Base-by-base conservation (phyloP, 768 basidiomycete species). In the Lentinula detonsa region DNA sequence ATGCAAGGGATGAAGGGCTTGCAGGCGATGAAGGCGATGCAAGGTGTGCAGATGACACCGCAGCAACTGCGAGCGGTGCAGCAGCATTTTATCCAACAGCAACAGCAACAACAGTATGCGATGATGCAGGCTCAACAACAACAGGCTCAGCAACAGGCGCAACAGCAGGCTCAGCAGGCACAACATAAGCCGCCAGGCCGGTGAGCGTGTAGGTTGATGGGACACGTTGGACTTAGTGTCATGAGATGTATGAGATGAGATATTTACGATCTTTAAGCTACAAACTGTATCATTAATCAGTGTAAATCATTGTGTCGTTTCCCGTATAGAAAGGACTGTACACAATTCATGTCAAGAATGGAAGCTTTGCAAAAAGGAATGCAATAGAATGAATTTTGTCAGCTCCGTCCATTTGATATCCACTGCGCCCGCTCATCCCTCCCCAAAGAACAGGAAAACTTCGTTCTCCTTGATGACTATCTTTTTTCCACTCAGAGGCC, bases 391-490 rank as follows among this genome's bases (percentile, higher is more conserved):
- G 2, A 23, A 23, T 23, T 23, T 23, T 23, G 33, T 31, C 23
- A 60, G 37, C 18, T 60, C 39, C 59, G 37, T 39, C 37, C 37
- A 39, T 39, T 13, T 28, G 31, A 7, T 31, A 33, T 33, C 39
- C 39, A 21, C 21, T 37, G 1, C 21, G 16, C 9, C 46, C 57
- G 11, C 42, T 8, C 57, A 43, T 37, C 8, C 9, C 43, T 35
- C 37, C 37, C 37, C 37, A 39, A 39, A 39, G 37, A 13, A 39
- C 21, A 11, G 57, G 57, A 7, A 45, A 15, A 49, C 40, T 16
- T 5, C 57, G 23, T 60, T 60, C 28, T 60, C 59, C 45, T 60
- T 60, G 15, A 60, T 40, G 15, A 54, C 50, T 15, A 60, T 6
- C 8, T 10, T 60, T 34, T 39, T 52, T 5, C 37, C 37, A 39